Evolutionary conservation across 1,139 yeast species (phyloP).

Genomic region (Yamadazyma diospyri): DNA sequence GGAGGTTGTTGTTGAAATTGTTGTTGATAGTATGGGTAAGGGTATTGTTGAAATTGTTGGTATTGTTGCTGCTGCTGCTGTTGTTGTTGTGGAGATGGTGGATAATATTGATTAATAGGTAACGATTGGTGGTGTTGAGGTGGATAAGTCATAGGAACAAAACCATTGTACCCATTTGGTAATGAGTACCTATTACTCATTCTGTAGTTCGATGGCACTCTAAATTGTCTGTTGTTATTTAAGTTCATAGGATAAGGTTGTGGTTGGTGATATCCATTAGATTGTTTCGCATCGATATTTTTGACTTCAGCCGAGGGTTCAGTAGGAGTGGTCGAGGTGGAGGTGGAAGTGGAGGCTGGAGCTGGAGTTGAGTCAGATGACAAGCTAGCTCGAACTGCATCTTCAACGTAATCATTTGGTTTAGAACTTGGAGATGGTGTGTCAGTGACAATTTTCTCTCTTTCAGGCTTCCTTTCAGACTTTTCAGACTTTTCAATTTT

Average conservation of each 20-base stretch:
- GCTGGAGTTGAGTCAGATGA: neutral
- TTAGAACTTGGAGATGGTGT: conserved; percentile 8
- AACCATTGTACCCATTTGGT: conserved; percentile 12
- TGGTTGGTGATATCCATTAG: conserved; percentile 8
- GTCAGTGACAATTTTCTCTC: conserved; percentile 8
- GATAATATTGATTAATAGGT: conserved; percentile 14
- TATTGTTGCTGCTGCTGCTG: conserved; percentile 9
- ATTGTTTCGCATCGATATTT: conserved; percentile 7
- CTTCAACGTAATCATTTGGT: conserved; percentile 1
- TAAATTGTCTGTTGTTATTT: conserved; percentile 16
- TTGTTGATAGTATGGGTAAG: conserved; percentile 4
- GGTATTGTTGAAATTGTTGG: conserved; percentile 27
- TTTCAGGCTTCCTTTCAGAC: conserved; percentile 7
- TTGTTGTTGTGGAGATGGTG: too few species aligned
- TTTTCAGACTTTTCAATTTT: conserved; percentile 5
- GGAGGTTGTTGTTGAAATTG: conserved; percentile 17
- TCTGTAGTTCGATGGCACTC: conserved; percentile 14
- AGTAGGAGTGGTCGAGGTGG: conserved; percentile 3
- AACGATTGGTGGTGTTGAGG: conserved; percentile 14
- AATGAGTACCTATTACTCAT: conserved; percentile 14
- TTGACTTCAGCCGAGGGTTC: neutral
- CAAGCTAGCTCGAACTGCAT: too few species aligned
- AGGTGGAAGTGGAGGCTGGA: neutral
- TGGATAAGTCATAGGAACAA: conserved; percentile 13
- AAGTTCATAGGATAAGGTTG: conserved; percentile 9